Base-by-base conservation (phyloP, 345 rosid genomes). In the Hypericum androsaemum region DNA sequence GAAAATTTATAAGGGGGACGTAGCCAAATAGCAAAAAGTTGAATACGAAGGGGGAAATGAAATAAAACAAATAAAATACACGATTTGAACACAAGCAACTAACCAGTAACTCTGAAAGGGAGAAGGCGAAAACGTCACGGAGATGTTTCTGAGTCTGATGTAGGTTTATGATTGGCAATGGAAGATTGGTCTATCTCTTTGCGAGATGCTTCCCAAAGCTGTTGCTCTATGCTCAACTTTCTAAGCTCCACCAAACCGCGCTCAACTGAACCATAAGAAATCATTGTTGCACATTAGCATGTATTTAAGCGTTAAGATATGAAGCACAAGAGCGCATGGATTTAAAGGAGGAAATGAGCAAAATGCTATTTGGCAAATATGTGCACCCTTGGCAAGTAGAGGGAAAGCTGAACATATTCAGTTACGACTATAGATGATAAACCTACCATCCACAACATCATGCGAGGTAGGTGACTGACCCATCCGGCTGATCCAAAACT, bases 181-280 rank as follows among this genome's bases (percentile, higher is more conserved):
- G 53, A 61, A 3, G 71, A 66, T 52, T 64, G 76, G 22, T 71
- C 82, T 50, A 68, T 82, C 59, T 80, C 84, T 63, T 61, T 69
- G 35, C 97, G 74, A 59, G 97, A 88, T 28, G 85, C 82, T 77
- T 81, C 95, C 95, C 97, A 88, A 14, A 88, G 80, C 55, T 81
- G 95, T 53, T 78, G 97, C 66, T 88, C 95, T 49, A 88, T 83
- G 53, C 92, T 84, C 62, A 88, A 72, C 70, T 88, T 88, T 73
- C 82, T 76, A 64, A 88, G 77, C 75, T 85, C 95, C 61, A 68
- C 53, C 57, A 85, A 63, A 8, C 89, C 95, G 61, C 97, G 70
- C 65, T 88, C 87, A 57, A 85, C 97, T 88, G 77, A 53, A 47
- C 10, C 51, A 50, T 37, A 48, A 11, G 6, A 56, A 38, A 50